Base-by-base conservation (phyloP, 331 rosid species). In the Arachis monticola region DNA sequence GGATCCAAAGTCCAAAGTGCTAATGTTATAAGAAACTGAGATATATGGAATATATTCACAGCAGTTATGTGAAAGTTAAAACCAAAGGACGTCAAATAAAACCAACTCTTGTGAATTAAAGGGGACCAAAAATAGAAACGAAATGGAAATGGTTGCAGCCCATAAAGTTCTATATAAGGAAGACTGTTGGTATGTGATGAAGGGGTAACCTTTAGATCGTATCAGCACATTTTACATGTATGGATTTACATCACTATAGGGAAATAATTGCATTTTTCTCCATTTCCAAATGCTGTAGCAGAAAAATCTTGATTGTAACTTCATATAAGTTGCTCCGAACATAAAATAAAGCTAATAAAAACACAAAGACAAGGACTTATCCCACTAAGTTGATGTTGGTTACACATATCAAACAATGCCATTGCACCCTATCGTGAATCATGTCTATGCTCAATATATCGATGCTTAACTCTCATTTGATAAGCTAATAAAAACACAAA, bases 51-150 rank as follows among this genome's bases (percentile, higher is more conserved):
- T 48, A 44, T 7, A 50, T 8, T 35, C 10, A 48, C 11, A 61
- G 69, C 60, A 44, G n/a, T 6, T 10, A 32, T 41, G 55, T 32
- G 38, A 63, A 27, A 46, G 30, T 48, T 42, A 40, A 3, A 72
- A 41, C 32, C 59, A 53, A 69, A 52, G 32, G 32, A 22, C 35
- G 52, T 64, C 60, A 67, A 30, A 38, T 67, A 55, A 10, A 60
- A 67, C 10, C 35, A 41, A 71, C 40, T 70, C 46, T 48, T 27
- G 8, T 14, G 42, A 2, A 51, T 35, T 5, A 12, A 30, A 0
- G 1, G 14, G 32, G 1, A 7, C 3, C 27, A 58, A 58, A 59
- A 27, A 3, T 14, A 14, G 7, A 68, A 40, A 32, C 42, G 52
- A 67, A 51, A 17, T 17, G 13, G n/a, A 30, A 52, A 30, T 71